Evolutionary conservation across 2,329 filamentous ascomycete genomes (phyloP).

Genomic region (Nigrospora osmanthi): DNA sequence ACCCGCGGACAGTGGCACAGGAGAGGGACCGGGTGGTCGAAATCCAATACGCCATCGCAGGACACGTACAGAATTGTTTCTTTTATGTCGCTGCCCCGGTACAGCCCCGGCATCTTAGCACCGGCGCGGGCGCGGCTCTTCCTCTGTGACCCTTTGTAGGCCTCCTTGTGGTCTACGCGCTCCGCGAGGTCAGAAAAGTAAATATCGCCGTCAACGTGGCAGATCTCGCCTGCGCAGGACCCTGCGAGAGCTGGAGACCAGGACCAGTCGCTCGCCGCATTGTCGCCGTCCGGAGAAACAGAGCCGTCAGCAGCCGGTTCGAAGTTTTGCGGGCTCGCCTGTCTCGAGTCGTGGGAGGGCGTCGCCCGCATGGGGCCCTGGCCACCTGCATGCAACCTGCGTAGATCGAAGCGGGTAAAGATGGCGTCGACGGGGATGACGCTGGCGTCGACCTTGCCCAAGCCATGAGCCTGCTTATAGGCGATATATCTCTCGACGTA

Average conservation of each 20-base stretch:
- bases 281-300: neutral
- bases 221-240: too few relatives aligned
- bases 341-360: neutral
- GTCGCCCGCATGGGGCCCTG: constrained; percentile 1
- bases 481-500: constrained; percentile 13
- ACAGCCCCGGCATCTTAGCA: neutral
- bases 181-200: neutral
- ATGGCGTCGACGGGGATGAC: constrained; percentile 9
- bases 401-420: constrained; percentile 3
- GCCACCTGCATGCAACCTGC: neutral
- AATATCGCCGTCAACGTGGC: too few relatives aligned
- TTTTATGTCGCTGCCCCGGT: neutral
- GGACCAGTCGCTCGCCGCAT: neutral
- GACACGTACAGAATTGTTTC: neutral
- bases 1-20: too few relatives aligned
- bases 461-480: constrained; percentile 13
- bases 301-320: constrained; percentile 1
- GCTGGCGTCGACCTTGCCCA: constrained; percentile 10
- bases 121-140: neutral
- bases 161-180: neutral
- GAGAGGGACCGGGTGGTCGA: too few relatives aligned
- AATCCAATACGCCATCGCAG: too few relatives aligned
- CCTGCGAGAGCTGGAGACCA: too few relatives aligned
- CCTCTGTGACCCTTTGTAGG: neutral
- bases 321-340: neutral